Evolutionary conservation across 306 rosid genomes (phyloP).

Genomic region (Fragaria vesca): DNA sequence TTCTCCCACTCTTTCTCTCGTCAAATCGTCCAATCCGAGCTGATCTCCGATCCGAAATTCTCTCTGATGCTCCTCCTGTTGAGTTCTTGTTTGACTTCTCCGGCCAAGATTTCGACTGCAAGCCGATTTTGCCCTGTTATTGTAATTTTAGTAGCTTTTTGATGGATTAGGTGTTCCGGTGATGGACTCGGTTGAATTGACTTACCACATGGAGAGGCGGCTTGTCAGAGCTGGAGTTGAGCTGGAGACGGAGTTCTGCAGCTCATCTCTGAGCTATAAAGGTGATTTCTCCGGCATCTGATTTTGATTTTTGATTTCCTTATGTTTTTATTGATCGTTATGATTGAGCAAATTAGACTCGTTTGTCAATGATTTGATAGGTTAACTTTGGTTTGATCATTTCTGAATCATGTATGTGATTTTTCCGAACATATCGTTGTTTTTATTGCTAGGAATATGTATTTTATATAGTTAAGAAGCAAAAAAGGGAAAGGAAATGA

Average conservation of each 20-base stretch:
- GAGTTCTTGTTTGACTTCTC: conserved; percentile 6
- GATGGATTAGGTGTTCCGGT: conserved; percentile 17
- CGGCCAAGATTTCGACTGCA: neutral
- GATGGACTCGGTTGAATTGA: conserved; percentile 67
- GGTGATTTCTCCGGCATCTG: conserved; percentile 25
- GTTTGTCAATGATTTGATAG: neutral
- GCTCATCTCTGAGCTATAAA: conserved; percentile 34
- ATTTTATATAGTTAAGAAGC: neutral
- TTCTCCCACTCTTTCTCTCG: conserved; percentile 17
- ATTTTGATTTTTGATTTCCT: neutral
- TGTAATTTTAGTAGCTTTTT: neutral
- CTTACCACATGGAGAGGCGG: conserved; percentile 51
- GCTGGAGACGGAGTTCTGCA: conserved; percentile 36
- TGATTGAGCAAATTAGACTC: neutral
- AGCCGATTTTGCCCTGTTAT: neutral
- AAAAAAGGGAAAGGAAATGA: neutral
- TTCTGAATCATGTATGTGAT: neutral
- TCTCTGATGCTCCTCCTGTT: conserved; percentile 2
- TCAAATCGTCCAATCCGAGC: conserved; percentile 8
- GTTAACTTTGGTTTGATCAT: neutral
- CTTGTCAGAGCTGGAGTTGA: conserved; percentile 46
- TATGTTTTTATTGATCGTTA: neutral
- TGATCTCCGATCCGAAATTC: conserved; percentile 1
- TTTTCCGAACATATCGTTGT: neutral
- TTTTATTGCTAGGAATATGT: neutral